Base-by-base conservation (phyloP, 208 protist species). In the Leishmania tropica region DNA sequence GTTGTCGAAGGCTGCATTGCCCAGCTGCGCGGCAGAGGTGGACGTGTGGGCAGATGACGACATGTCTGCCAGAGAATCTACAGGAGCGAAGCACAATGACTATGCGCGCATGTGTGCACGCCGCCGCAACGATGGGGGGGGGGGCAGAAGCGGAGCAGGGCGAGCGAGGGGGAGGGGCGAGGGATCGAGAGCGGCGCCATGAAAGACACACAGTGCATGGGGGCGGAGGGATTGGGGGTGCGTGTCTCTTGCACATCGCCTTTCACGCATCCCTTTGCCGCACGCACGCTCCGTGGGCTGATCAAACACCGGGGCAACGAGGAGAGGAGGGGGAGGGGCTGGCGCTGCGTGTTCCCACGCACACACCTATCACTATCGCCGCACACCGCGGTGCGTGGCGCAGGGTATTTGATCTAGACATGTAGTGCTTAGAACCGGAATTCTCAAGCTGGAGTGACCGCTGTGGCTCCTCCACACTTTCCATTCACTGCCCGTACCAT, bases 1-100 rank as follows among this genome's bases (percentile, higher is more conserved):
- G 42, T 60, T 86, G 62, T 93, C 88, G 76, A 96, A 98, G 77
- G 94, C 92, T 13, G 83, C 82, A 64, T 95, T 88, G 60, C 94
- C 95, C 13, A 92, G 76, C 71, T 95, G 92, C 0, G 88, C 86
- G 6, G 88, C 80, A 58, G 83, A 76, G 53, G 72, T 13, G 24
- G 75, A 7, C 37, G 78, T 48, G 35, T 51, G 83, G 8, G 62
- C 45, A 28, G 83, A 72, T 45, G 77, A 62, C 28, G 82, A 67
- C 83, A 85, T 82, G 45, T 40, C 40, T 53, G 6, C 80, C 51
- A 62, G 17, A 62, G 73, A 64, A 28, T n/a, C 37, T 17, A 17
- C 13, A 37, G 24, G 45, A n/a, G 45, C 31, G 28, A 53, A 53
- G 45, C 21, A 35, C 11, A 19, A 74, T 31, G 68, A 35, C 37